phyloP scores from a whole-genome alignment of 1,284 basidiomycete genomes.

The Apiotrichum porosum region DNA sequence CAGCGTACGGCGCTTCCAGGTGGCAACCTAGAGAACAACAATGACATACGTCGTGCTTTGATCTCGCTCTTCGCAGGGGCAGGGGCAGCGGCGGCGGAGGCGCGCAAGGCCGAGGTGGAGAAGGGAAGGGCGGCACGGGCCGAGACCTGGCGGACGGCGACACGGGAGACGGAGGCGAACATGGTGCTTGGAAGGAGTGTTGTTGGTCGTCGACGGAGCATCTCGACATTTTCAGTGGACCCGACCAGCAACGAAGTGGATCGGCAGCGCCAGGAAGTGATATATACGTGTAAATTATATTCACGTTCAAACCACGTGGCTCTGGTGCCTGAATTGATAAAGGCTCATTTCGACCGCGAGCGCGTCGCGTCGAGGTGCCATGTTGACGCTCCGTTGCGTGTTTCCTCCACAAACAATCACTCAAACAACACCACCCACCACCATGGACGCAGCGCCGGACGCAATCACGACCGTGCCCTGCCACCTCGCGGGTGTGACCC shows the following conservation, averaged over 20 bases:
- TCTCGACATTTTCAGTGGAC: background rate
- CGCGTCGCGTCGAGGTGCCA: background rate
- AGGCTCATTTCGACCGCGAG: background rate
- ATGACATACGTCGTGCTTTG: too few relatives aligned
- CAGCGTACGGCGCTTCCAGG: too few relatives aligned
- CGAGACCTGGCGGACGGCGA: background rate
- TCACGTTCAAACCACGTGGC: too few relatives aligned
- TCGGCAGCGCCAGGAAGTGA: too few relatives aligned
- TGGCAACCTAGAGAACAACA: too few relatives aligned
- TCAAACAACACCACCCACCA: too few relatives aligned
- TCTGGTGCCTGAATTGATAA: too few relatives aligned
- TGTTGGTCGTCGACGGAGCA: background rate
- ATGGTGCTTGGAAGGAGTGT: background rate
- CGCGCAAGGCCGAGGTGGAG: background rate
- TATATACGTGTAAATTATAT: too few relatives aligned
- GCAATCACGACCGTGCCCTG: slow-evolving; percentile 30
- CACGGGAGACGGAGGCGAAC: slow-evolving; percentile 3
- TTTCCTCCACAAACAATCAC: too few relatives aligned
- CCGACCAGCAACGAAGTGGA: too few relatives aligned
- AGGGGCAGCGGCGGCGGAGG: background rate
- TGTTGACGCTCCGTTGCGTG: background rate
- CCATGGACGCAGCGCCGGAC: slow-evolving; percentile 32
- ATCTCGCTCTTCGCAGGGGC: background rate
- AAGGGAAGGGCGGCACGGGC: background rate
- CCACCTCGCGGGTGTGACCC: slow-evolving; percentile 49